Percentiles rank a stretch among this genome's conserved stretches.
These are phyloP conservation scores for Capsicum pubescens DNA, from an alignment of 257 asterid genomes.

Conservation along the genomic window DNA sequence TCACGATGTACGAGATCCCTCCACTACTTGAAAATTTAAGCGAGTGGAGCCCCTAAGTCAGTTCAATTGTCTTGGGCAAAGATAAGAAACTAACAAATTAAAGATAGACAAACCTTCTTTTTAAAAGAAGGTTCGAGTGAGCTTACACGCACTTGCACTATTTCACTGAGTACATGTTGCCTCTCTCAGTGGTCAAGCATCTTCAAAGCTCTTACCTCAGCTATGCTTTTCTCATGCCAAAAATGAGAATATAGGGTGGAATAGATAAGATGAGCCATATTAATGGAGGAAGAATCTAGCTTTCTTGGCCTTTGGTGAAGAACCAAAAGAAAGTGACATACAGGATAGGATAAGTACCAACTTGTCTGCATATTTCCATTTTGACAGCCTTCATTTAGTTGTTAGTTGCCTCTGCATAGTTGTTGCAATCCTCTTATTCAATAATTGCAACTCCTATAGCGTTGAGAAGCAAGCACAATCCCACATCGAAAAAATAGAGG, in stretches of 20 bases:
- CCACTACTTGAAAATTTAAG: not conserved
- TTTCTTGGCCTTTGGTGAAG: conserved; percentile 18
- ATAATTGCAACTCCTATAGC: not conserved
- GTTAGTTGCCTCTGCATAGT: conserved; percentile 18
- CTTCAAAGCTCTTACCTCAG: not conserved
- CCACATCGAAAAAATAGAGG: too few relatives aligned
- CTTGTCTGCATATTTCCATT: not conserved
- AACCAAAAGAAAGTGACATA: not conserved
- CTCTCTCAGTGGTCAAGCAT: not conserved
- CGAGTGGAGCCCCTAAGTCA: not conserved
- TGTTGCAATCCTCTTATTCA: conserved; percentile 11
- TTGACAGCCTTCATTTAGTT: conserved; percentile 25
- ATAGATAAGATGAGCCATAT: conserved; percentile 4
- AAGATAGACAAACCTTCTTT: too few relatives aligned
- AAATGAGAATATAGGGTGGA: not conserved
- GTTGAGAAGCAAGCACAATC: too few relatives aligned
- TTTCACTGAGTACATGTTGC: not conserved
- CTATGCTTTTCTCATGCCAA: not conserved
- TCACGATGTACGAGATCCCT: not conserved
- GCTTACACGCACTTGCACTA: too few relatives aligned
- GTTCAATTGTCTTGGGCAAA: not conserved
- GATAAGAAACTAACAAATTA: too few relatives aligned
- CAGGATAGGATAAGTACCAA: conserved; percentile 21
- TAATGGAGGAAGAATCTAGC: conserved; percentile 23
- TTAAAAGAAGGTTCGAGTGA: too few relatives aligned